Percentiles rank a stretch among this genome's conserved stretches.
Conservation (phyloP, 805 yeast species). For the Hanseniaspora guilliermondii region DNA sequence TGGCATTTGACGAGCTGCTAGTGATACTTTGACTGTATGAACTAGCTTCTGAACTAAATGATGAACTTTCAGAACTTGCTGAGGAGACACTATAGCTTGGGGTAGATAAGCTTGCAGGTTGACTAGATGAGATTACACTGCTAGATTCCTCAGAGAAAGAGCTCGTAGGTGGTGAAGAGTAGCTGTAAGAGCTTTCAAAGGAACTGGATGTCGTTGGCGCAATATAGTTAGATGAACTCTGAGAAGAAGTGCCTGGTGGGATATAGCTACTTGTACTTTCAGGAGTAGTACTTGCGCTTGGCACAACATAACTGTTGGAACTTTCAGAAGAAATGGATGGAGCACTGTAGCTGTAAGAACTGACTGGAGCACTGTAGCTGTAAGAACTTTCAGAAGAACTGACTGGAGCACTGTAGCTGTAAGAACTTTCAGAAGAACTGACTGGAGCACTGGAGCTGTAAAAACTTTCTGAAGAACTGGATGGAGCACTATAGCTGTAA, state of each 20-base stretch:
- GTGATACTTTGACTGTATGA: slow-evolving; percentile 20
- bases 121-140: slow-evolving; percentile 9
- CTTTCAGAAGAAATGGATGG: slow-evolving; percentile 20
- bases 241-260: background rate
- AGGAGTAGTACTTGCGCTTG: background rate
- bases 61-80: slow-evolving; percentile 15
- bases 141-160: slow-evolving; percentile 10
- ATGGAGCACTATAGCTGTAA: slow-evolving; percentile 11
- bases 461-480: slow-evolving; percentile 10
- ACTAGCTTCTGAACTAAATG: slow-evolving; percentile 16
- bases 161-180: slow-evolving; percentile 21
- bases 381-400: slow-evolving; percentile 6
- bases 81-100: slow-evolving; percentile 22
- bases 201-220: slow-evolving; percentile 8
- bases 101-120: background rate
- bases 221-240: slow-evolving; percentile 17
- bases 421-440: slow-evolving; percentile 18
- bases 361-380: background rate
- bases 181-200: slow-evolving; percentile 15
- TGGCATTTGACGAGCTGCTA: background rate
- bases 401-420: slow-evolving; percentile 13
- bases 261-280: slow-evolving; percentile 1
- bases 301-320: slow-evolving; percentile 7
- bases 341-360: slow-evolving; percentile 12
- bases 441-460: background rate